Base-by-base conservation (phyloP, 2,329 filamentous ascomycete genomes). In the Leptographium radiaticola region DNA sequence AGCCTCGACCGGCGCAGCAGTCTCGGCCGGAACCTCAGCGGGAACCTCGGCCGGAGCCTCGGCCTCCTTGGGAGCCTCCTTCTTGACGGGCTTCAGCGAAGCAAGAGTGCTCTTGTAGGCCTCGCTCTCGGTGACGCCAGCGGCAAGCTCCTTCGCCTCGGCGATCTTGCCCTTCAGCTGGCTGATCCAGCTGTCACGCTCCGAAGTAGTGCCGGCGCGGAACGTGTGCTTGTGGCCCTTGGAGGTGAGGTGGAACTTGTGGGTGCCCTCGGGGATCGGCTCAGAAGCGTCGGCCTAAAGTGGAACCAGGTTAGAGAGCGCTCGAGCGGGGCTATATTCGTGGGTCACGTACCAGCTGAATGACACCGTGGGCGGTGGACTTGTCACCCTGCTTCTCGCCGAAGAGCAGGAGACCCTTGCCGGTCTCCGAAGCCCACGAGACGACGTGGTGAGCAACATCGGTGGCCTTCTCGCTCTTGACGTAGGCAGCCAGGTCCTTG, bases 381-480 rank as follows among this genome's bases (percentile, higher is more conserved):
- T 94, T 95, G 72, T 95, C 86, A 65, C 82, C 79, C 52, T 79
- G 75, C 71, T 87, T 84, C 81, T 91, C 89, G 71, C 86, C 84
- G 71, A 88, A 87, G 79, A 94, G 95, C 44, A 97, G 76, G 20
- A 97, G 85, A 66, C 93, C 93, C 77, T 95, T 95, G 69, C 91
- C 91, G 56, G 91, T 96, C 77, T 95, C 83, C 62, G 83, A 83
- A 59, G 91, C 89, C 89, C 93, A 96, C 39, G 93, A 86, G 62
- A 83, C 85, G 62, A 86, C 85, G 61, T 87, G 79, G 74, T 94
- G 85, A 57, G 86, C 84, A 60, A 84, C 70, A 58, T 79, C 76
- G 53, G 83, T 77, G 54, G 84, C 77, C 84, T 96, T 96, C 80
- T 95, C 89, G 64, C 82, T 84, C 72, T 89, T 88, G 62, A 94